phyloP scores from a whole-genome alignment of 441 rosid species.

The Flueggea neowawraea region DNA sequence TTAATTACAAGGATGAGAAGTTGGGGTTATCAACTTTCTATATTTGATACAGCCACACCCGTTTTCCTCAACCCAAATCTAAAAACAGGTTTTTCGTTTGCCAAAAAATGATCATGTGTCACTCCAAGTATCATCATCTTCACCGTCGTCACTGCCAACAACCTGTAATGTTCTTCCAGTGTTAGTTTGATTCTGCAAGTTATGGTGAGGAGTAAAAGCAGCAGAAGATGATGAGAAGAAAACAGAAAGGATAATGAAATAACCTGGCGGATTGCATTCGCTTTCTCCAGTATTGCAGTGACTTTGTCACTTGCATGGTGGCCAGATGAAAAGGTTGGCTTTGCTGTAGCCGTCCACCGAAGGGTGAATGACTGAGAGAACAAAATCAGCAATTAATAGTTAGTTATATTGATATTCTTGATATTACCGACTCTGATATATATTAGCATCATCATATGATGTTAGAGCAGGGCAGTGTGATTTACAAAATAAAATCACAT shows the following conservation, averaged over 20 bases:
- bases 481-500: too few relatives aligned
- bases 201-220: slow-evolving; percentile 10
- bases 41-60: slow-evolving; percentile 16
- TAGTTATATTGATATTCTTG: too few relatives aligned
- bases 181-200: slow-evolving; percentile 11
- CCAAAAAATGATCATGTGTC: slow-evolving; percentile 39
- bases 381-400: slow-evolving; percentile 3
- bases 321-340: slow-evolving; percentile 33
- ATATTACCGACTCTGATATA: too few relatives aligned
- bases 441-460: too few relatives aligned
- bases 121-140: slow-evolving; percentile 71
- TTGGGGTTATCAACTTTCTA: slow-evolving; percentile 29
- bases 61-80: slow-evolving; percentile 12
- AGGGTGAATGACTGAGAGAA: slow-evolving; percentile 62
- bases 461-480: too few relatives aligned
- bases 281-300: slow-evolving; percentile 83
- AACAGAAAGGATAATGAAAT: slow-evolving; percentile 2
- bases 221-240: not conserved
- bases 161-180: slow-evolving; percentile 41
- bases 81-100: not conserved
- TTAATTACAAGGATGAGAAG: slow-evolving; percentile 33
- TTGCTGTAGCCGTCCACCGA: slow-evolving; percentile 46
- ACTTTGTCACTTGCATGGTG: slow-evolving; percentile 51
- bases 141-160: slow-evolving; percentile 75
- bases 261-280: slow-evolving; percentile 95